A percentile compares a stretch with the other conserved stretches of the same genome.
Conservation (phyloP, 208 protist genomes). For the Acanthamoeba royreba region DNA sequence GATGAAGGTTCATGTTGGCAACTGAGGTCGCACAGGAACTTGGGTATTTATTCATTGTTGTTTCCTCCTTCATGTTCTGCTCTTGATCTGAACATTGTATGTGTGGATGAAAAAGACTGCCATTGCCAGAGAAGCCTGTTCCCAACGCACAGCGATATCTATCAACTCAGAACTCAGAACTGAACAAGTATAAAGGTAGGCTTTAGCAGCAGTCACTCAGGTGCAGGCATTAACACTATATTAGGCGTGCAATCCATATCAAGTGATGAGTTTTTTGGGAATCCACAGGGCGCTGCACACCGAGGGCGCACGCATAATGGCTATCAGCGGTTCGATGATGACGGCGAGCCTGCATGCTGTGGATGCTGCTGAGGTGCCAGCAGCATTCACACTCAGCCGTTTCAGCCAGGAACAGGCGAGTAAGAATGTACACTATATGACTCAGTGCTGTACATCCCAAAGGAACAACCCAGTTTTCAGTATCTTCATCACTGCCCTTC, state of each 20-base stretch:
- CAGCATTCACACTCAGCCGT: too few species aligned
- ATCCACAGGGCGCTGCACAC: background rate
- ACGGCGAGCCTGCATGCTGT: background rate
- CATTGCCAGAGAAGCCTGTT: background rate
- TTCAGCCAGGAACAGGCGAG: too few species aligned
- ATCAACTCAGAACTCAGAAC: background rate
- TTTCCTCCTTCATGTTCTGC: background rate
- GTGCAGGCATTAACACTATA: background rate
- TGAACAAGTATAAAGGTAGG: background rate
- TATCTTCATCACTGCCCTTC: too few species aligned
- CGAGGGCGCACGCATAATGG: background rate
- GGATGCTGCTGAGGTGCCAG: background rate
- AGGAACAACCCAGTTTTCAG: too few species aligned
- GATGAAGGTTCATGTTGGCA: background rate
- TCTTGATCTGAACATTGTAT: background rate
- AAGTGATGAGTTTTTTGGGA: background rate
- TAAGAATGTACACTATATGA: too few species aligned
- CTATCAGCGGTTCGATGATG: background rate
- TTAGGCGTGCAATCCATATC: background rate
- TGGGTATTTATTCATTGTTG: background rate
- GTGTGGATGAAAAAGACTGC: background rate
- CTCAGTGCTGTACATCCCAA: too few species aligned
- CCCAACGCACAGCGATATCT: background rate
- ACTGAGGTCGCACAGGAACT: background rate
- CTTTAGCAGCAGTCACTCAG: background rate